Percentiles rank a stretch among this genome's conserved stretches.
Conservation (phyloP, 2,329 filamentous ascomycete genomes). For the Cadophora sp. region DNA sequence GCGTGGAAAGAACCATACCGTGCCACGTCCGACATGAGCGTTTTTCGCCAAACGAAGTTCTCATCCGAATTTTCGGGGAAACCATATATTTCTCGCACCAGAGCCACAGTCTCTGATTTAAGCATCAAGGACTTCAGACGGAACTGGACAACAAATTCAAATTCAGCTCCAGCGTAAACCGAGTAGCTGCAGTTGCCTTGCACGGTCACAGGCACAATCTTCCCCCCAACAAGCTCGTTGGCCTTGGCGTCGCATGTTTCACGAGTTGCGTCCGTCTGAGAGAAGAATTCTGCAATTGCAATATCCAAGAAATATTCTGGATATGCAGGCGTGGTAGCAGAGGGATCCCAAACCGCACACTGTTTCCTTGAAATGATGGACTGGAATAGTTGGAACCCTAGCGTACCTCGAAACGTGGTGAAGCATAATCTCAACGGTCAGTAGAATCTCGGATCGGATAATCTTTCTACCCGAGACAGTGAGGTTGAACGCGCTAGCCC, state of each 20-base stretch:
- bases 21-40: slow-evolving; percentile 46
- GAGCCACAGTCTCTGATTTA: slow-evolving; percentile 42
- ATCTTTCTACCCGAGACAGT: background rate
- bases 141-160: slow-evolving; percentile 49
- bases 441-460: slow-evolving; percentile 6
- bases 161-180: slow-evolving; percentile 47
- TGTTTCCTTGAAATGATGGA: slow-evolving; percentile 27
- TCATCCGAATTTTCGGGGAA: slow-evolving; percentile 47
- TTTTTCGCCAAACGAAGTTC: slow-evolving; percentile 46
- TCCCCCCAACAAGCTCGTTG: slow-evolving; percentile 43
- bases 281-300: slow-evolving; percentile 42
- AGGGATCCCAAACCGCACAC: slow-evolving; percentile 26
- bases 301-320: slow-evolving; percentile 38
- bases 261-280: slow-evolving; percentile 38
- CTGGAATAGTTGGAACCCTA: slow-evolving; percentile 27
- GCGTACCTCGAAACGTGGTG: slow-evolving; percentile 22
- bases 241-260: slow-evolving; percentile 37
- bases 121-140: slow-evolving; percentile 47
- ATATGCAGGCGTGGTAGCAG: slow-evolving; percentile 31
- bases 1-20: slow-evolving; percentile 22
- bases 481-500: too few species aligned
- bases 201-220: slow-evolving; percentile 45
- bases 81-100: slow-evolving; percentile 46
- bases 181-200: slow-evolving; percentile 51
- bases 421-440: slow-evolving; percentile 23